Base-by-base conservation (phyloP, 345 rosid species). In the Dovyalis caffra region DNA sequence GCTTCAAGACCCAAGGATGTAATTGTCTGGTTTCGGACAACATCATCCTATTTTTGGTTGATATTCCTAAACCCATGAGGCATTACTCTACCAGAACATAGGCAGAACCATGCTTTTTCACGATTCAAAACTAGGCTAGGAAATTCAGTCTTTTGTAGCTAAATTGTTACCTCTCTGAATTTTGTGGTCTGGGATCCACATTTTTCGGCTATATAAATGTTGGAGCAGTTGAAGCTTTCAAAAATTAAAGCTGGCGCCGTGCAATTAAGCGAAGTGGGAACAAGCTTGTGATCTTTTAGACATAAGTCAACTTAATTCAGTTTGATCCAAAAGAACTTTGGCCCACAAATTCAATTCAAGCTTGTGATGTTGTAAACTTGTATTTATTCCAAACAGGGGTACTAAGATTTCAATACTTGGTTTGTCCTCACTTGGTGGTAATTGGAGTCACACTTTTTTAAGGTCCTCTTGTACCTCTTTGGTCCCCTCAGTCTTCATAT, bases 401-500 rank as follows among this genome's bases (percentile, higher is more conserved):
- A 43, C 20, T 0, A 14, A 43, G 49, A 66, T 31, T 11, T 56
- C 10, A 64, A 64, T 63, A 23, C 45, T 12, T 73, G 10, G 56
- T 64, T 40, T 72, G 62, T 53, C 66, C 38, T 68, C 70, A 32
- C 73, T 64, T 14, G 25, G 21, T 33, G 66, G 37, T 33, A 51
- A 23, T 2, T 70, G 64, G 28, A 14, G 65, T 25, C 0, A 10
- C 45, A 26, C 64, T 53, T 69, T 14, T 4, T 16, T 16, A 0
- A 0, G 20, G 51, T 28, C 21, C 29, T 6, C 7, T 2, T 66
- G 28, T 29, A 43, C 12, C 6, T 34, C 49, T 25, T 60, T 71
- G 81, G 79, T 74, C 74, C 77, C 76, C 49, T 57, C 8, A 37
- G n/a, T 67, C 43, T 66, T 71, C 51, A 37, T 70, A 49, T 38